Conservation (phyloP, 106 monocot species). For the Posidonia australis region DNA sequence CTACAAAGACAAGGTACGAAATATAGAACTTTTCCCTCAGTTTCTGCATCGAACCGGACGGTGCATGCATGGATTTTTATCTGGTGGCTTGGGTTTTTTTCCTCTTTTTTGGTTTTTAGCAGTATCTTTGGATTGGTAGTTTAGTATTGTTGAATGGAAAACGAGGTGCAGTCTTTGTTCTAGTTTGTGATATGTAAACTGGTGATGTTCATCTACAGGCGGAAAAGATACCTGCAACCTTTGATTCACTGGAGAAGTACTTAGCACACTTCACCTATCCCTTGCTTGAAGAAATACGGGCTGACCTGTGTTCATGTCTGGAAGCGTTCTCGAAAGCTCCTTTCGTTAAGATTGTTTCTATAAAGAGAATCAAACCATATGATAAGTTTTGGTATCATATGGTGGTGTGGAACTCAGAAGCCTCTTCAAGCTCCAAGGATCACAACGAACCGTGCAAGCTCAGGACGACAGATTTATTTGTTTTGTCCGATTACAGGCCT, state of each 20-base stretch:
- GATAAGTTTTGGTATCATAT: background rate
- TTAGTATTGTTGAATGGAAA: background rate
- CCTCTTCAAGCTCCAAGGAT: background rate
- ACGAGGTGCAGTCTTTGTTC: too few species aligned
- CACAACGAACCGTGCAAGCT: conserved; percentile 17
- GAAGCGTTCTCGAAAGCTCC: conserved; percentile 18
- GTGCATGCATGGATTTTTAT: too few species aligned
- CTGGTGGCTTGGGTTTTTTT: too few species aligned
- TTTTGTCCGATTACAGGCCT: conserved; percentile 15
- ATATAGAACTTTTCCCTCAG: background rate
- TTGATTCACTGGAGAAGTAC: conserved; percentile 13
- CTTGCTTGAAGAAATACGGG: conserved; percentile 32
- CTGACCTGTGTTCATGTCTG: conserved; percentile 29
- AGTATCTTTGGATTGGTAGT: too few species aligned
- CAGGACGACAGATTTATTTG: conserved; percentile 18
- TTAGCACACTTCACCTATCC: conserved; percentile 19
- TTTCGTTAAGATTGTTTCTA: conserved; percentile 7
- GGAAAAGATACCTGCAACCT: conserved; percentile 19
- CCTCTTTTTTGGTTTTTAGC: too few species aligned
- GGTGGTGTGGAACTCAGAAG: background rate
- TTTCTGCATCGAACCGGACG: too few species aligned
- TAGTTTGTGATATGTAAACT: background rate
- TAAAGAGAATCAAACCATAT: background rate
- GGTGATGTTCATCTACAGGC: conserved; percentile 18
- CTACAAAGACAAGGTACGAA: conserved; percentile 7